Percentiles rank a stretch among this genome's conserved stretches.
Evolutionary conservation across 345 rosid species (phyloP).

Genomic region (Microthlaspi erraticum): DNA sequence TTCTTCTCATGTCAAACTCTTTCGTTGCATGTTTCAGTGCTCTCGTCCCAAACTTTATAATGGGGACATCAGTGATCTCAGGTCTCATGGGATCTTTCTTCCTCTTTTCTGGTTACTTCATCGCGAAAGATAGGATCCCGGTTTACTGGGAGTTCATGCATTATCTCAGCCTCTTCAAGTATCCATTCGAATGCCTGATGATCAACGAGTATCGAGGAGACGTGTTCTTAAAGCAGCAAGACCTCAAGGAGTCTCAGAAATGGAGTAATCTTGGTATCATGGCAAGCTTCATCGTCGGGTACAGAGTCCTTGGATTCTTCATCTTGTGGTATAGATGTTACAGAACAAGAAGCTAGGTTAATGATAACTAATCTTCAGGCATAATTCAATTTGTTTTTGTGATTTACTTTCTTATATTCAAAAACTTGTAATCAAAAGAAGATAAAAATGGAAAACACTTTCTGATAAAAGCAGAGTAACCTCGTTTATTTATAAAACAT

Average conservation of each 20-base stretch:
- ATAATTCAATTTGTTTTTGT: slow-evolving; percentile 39
- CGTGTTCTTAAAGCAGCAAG: slow-evolving; percentile 64
- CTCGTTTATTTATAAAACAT: slow-evolving; percentile 34
- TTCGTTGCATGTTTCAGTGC: slow-evolving; percentile 93
- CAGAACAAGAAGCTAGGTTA: slow-evolving; percentile 56
- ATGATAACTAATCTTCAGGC: slow-evolving; percentile 11
- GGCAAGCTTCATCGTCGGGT: slow-evolving; percentile 71
- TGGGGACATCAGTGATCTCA: slow-evolving; percentile 89
- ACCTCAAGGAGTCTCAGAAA: slow-evolving; percentile 61
- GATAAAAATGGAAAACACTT: neutral
- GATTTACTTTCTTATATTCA: slow-evolving; percentile 25
- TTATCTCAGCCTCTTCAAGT: slow-evolving; percentile 70
- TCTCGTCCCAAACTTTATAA: slow-evolving; percentile 89
- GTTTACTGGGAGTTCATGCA: slow-evolving; percentile 90
- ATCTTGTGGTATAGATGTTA: slow-evolving; percentile 76
- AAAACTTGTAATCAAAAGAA: neutral
- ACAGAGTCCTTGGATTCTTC: slow-evolving; percentile 71
- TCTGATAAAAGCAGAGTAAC: slow-evolving; percentile 15
- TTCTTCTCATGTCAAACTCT: slow-evolving; percentile 75
- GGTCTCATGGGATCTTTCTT: slow-evolving; percentile 95
- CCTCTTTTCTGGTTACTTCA: slow-evolving; percentile 88
- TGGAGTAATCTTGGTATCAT: slow-evolving; percentile 82
- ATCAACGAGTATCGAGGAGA: slow-evolving; percentile 66
- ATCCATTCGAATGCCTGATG: slow-evolving; percentile 72
- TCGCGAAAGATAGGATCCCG: slow-evolving; percentile 67